phyloP scores from a whole-genome alignment of 352 stramenopile species.

The Pythium insidiosum region DNA sequence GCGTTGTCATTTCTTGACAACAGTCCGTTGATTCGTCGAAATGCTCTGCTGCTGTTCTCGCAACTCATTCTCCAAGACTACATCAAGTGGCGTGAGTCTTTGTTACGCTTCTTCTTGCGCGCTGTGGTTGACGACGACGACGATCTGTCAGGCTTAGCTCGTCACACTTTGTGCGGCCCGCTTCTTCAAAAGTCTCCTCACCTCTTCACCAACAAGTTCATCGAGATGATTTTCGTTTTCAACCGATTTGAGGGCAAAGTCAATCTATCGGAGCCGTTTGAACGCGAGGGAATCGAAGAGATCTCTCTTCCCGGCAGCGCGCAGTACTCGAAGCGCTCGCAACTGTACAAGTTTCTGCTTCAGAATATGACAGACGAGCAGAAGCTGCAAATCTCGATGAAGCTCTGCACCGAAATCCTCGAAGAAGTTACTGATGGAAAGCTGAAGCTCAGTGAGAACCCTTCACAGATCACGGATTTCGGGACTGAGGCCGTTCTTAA shows the following conservation, averaged over 20 bases:
- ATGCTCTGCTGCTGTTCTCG: conserved; percentile 93
- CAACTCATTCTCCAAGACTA: conserved; percentile 97
- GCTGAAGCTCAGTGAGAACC: conserved; percentile 60
- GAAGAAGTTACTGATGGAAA: conserved; percentile 85
- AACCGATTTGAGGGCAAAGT: conserved; percentile 77
- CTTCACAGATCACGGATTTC: conserved; percentile 71
- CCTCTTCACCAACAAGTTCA: conserved; percentile 95
- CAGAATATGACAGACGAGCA: conserved; percentile 94
- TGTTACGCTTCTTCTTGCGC: conserved; percentile 94
- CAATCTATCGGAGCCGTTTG: conserved; percentile 53
- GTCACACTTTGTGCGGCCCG: conserved; percentile 89
- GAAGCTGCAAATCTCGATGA: conserved; percentile 93
- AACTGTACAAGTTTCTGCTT: conserved; percentile 94
- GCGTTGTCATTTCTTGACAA: conserved; percentile 89
- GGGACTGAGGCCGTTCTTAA: conserved; percentile 85
- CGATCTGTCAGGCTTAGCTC: conserved; percentile 88
- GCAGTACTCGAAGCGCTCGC: conserved; percentile 58
- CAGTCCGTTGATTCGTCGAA: conserved; percentile 87
- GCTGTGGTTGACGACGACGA: conserved; percentile 92
- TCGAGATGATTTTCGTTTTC: conserved; percentile 96
- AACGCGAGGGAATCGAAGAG: conserved; percentile 56
- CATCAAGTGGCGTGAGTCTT: conserved; percentile 96
- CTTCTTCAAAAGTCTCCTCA: conserved; percentile 90
- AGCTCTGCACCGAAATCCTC: conserved; percentile 91
- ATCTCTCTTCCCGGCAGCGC: conserved; percentile 47